Evolutionary conservation across 495 filamentous ascomycete species (phyloP).

Genomic region (Apiosordaria backusii): DNA sequence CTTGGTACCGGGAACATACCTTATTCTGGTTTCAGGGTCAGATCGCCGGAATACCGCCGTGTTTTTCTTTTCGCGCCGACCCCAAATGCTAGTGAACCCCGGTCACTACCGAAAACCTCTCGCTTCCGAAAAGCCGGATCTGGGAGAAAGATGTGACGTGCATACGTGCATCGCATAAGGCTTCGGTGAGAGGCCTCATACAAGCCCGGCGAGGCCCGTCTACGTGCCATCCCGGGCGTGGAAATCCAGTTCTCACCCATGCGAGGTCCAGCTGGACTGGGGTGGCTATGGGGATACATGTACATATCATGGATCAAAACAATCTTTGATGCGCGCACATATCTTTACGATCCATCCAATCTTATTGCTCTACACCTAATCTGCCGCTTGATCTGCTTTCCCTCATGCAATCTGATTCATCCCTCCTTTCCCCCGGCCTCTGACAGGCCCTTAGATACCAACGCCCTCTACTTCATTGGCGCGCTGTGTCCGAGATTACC

Average conservation of each 20-base stretch:
- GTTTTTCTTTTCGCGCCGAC: too few relatives aligned
- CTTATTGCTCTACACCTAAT: not conserved
- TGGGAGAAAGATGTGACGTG: not conserved
- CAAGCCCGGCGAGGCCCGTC: not conserved
- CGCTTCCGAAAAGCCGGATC: not conserved
- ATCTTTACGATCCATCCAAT: too few relatives aligned
- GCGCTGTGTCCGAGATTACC: not conserved
- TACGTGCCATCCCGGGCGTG: not conserved
- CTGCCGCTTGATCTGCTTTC: not conserved
- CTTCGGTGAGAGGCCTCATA: not conserved
- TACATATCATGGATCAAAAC: not conserved
- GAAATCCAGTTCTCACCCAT: not conserved
- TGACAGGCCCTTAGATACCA: not conserved
- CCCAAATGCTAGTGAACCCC: too few relatives aligned
- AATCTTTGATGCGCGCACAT: not conserved
- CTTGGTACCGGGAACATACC: not conserved
- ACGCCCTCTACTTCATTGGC: not conserved
- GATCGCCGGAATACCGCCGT: not conserved
- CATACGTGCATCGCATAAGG: not conserved
- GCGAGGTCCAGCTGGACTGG: not conserved
- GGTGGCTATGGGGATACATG: not conserved
- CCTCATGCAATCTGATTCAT: not conserved
- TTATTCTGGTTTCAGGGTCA: not conserved
- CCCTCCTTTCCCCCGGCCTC: not conserved
- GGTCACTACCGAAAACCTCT: not conserved